These are phyloP conservation scores for Xylaria sp. DNA, from an alignment of 2,329 filamentous ascomycete species.

Conservation along the genomic window DNA sequence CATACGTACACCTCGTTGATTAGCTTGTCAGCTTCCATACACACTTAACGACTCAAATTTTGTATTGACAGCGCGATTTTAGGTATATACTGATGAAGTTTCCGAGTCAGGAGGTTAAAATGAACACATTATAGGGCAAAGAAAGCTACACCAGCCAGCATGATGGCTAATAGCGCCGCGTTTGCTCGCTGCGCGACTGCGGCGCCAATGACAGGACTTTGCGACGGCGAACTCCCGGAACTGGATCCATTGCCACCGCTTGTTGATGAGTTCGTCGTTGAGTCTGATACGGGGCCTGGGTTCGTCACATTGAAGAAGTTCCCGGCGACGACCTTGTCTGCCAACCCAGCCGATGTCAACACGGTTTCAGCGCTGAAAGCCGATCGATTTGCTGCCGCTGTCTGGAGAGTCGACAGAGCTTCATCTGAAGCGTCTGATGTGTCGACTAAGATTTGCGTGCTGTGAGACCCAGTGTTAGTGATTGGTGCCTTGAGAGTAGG, in stretches of 20 bases:
- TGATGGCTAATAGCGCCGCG: conserved; percentile 41
- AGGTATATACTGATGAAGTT: not conserved
- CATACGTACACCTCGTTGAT: not conserved
- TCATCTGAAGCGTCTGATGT: conserved; percentile 44
- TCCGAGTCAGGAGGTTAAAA: not conserved
- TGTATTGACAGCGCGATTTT: not conserved
- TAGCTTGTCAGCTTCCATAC: not conserved
- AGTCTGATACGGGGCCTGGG: conserved; percentile 37
- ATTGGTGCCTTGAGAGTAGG: not conserved
- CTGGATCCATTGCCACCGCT: conserved; percentile 32
- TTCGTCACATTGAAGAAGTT: conserved; percentile 53
- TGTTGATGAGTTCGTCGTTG: conserved; percentile 32
- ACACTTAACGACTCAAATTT: not conserved
- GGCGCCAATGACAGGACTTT: conserved; percentile 30
- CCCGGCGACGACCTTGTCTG: conserved; percentile 49
- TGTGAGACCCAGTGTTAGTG: conserved; percentile 21
- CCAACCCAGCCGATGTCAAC: conserved; percentile 46
- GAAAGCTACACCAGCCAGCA: conserved; percentile 42
- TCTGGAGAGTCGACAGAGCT: conserved; percentile 42
- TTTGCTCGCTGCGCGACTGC: conserved; percentile 41
- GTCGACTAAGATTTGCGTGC: conserved; percentile 49
- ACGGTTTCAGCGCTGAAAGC: conserved; percentile 44
- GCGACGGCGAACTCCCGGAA: conserved; percentile 35
- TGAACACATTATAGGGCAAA: conserved; percentile 40
- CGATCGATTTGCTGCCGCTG: conserved; percentile 43